Evolutionary conservation across 257 asterid species (phyloP).

Genomic region (Cruciata laevipes): DNA sequence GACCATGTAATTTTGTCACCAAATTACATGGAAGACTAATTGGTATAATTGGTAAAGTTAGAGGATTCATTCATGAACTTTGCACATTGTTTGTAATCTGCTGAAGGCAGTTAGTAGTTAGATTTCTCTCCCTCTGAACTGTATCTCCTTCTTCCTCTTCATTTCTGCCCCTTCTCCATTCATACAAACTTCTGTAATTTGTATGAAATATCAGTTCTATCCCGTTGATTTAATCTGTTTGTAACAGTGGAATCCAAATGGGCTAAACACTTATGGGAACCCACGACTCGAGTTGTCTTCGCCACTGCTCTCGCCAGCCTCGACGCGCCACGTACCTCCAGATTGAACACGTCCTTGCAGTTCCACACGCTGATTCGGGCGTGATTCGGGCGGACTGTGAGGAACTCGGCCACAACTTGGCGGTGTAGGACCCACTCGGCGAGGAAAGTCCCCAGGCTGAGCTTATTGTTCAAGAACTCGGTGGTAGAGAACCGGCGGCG

Average conservation of each 20-base stretch:
- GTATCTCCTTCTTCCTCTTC: too few species aligned
- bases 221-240: too few species aligned
- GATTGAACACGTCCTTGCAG: slow-evolving; percentile 59
- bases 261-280: slow-evolving; percentile 66
- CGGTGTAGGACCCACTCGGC: slow-evolving; percentile 33
- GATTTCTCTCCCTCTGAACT: too few species aligned
- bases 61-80: too few species aligned
- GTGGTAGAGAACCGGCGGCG: slow-evolving; percentile 55
- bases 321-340: slow-evolving; percentile 88
- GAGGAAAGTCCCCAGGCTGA: slow-evolving; percentile 59
- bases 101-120: too few species aligned
- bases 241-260: slow-evolving; percentile 83
- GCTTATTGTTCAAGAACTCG: slow-evolving; percentile 55
- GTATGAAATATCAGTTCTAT: too few species aligned
- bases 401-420: slow-evolving; percentile 33
- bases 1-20: too few species aligned
- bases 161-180: too few species aligned
- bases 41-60: too few species aligned
- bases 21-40: too few species aligned
- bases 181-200: too few species aligned
- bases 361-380: slow-evolving; percentile 93
- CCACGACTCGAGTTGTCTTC: slow-evolving; percentile 50
- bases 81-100: too few species aligned
- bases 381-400: slow-evolving; percentile 59
- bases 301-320: slow-evolving; percentile 38